Evolutionary conservation across 164 flowering plant species (phyloP).

Genomic region (Kalanchoe fedtschenkoi): DNA sequence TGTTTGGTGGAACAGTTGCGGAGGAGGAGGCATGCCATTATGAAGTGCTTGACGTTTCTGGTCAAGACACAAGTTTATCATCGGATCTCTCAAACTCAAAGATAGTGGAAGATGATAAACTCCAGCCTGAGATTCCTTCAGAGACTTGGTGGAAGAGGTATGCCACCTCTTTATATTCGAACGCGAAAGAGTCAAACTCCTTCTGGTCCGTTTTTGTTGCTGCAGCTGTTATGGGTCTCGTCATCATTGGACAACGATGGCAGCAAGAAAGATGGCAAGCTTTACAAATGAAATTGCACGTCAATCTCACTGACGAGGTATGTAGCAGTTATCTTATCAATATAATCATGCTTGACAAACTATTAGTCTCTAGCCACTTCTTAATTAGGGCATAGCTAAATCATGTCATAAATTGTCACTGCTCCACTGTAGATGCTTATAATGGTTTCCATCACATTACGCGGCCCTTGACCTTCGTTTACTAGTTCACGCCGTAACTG

Average conservation of each 20-base stretch:
- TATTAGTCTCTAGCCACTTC: too few relatives aligned
- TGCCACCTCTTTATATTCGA: constrained; percentile 51
- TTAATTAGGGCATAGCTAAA: too few relatives aligned
- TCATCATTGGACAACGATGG: constrained; percentile 77
- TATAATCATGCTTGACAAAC: too few relatives aligned
- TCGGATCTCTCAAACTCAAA: neutral
- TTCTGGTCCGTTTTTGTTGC: constrained; percentile 79
- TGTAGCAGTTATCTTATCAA: neutral
- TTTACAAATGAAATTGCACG: constrained; percentile 62
- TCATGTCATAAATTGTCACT: too few relatives aligned
- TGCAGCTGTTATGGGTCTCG: constrained; percentile 90
- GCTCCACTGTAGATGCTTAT: too few relatives aligned
- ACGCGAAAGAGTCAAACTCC: constrained; percentile 70
- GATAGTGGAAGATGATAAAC: neutral
- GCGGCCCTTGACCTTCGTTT: neutral
- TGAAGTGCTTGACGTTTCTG: neutral
- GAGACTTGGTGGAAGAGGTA: constrained; percentile 72
- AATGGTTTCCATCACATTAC: too few relatives aligned
- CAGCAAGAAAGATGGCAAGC: constrained; percentile 74
- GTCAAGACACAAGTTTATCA: neutral
- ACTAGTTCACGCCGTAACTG: neutral
- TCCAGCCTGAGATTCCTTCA: neutral
- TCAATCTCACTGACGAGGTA: constrained; percentile 50
- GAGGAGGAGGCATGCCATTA: neutral
- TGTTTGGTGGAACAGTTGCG: neutral